Conservation (phyloP, 768 basidiomycete species). For the Mycena latifolia region DNA sequence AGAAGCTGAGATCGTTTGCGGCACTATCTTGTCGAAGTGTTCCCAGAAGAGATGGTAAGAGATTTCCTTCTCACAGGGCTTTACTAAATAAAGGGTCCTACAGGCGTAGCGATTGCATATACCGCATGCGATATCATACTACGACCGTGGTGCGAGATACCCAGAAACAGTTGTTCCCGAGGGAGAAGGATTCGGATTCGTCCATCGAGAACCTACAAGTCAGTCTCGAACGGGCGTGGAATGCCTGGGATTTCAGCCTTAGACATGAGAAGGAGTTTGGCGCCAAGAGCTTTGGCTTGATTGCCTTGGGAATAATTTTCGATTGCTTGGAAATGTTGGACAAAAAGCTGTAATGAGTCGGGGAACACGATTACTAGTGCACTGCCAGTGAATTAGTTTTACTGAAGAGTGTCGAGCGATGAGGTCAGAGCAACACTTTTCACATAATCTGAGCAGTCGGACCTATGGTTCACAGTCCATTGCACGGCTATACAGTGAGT, state of each 20-base stretch:
- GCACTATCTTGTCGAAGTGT: constrained; percentile 81
- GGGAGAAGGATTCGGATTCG: constrained; percentile 40
- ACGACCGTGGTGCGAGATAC: constrained; percentile 64
- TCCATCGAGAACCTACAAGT: constrained; percentile 47
- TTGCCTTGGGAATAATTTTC: constrained; percentile 70
- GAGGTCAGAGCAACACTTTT: no score
- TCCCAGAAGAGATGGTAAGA: constrained; percentile 60
- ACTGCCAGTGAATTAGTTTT: no score
- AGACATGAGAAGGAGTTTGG: constrained; percentile 58
- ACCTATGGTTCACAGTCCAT: no score
- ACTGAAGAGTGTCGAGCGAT: no score
- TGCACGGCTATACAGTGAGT: no score
- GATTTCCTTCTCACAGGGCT: no score
- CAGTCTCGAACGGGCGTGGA: constrained; percentile 69
- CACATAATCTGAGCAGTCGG: no score
- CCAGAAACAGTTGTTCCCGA: constrained; percentile 50
- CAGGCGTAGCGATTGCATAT: constrained; percentile 66
- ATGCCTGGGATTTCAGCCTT: constrained; percentile 71
- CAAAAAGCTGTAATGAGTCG: no score
- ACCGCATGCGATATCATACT: constrained; percentile 73
- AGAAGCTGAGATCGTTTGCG: constrained; percentile 82
- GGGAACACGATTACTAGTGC: no score
- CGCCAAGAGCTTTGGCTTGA: constrained; percentile 75
- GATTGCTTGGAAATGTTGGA: constrained; percentile 64
- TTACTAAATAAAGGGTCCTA: no score